Percentiles rank a stretch among this genome's conserved stretches.
Evolutionary conservation across 139 green algal genomes (phyloP).

Genomic region (Eudorina sp.): DNA sequence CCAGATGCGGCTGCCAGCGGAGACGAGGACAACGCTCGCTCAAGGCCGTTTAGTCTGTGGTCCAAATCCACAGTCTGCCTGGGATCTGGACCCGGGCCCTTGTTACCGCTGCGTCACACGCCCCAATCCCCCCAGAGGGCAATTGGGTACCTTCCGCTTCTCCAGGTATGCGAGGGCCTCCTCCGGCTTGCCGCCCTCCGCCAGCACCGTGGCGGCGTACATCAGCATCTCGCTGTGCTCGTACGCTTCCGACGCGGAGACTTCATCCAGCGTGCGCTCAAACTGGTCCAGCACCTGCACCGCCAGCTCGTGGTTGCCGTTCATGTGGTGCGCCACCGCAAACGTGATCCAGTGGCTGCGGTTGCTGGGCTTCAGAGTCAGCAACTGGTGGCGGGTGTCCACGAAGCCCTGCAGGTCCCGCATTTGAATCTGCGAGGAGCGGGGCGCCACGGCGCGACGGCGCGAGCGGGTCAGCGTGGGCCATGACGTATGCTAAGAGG

Average conservation of each 20-base stretch:
- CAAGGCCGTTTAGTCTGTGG: no score
- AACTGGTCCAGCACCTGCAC: slow-evolving; percentile 71
- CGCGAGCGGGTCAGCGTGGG: no score
- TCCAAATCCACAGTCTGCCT: no score
- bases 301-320: slow-evolving; percentile 83
- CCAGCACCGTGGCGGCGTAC: slow-evolving; percentile 92
- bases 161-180: slow-evolving; percentile 76
- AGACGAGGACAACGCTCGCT: no score
- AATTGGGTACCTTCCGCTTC: slow-evolving; percentile 61
- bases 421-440: slow-evolving; percentile 87
- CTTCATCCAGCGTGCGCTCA: slow-evolving; percentile 72
- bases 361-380: slow-evolving; percentile 85
- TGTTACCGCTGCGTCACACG: no score
- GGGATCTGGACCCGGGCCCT: no score
- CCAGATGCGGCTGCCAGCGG: no score
- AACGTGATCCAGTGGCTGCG: slow-evolving; percentile 94
- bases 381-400: slow-evolving; percentile 90
- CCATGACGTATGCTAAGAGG: no score
- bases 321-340: slow-evolving; percentile 93
- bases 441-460: no score
- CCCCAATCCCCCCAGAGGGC: no score
- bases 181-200: slow-evolving; percentile 79
- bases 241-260: slow-evolving; percentile 83
- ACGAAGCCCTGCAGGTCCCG: slow-evolving; percentile 93
- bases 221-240: slow-evolving; percentile 97